phyloP scores from a whole-genome alignment of 495 filamentous ascomycete species.

The Penicillium paxilli region DNA sequence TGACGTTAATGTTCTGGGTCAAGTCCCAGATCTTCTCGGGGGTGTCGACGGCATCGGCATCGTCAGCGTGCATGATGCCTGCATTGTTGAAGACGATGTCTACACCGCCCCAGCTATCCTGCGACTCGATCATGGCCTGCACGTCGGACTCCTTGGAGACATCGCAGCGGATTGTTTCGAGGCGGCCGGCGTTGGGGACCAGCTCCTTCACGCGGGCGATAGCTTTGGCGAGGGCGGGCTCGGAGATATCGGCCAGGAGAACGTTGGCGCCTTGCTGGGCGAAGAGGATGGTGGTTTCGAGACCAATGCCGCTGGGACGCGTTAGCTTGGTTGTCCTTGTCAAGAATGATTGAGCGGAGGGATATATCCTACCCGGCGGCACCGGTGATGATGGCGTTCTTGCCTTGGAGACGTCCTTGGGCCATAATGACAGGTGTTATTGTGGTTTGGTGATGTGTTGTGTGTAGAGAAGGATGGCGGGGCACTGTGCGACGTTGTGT shows the following conservation, averaged over 20 bases:
- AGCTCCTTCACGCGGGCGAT: slow-evolving; percentile 68
- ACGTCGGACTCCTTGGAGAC: slow-evolving; percentile 74
- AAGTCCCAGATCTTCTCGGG: slow-evolving; percentile 92
- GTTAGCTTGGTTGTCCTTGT: neutral
- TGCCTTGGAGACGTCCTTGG: slow-evolving; percentile 69
- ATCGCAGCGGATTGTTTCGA: slow-evolving; percentile 63
- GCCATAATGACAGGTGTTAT: slow-evolving; percentile 16
- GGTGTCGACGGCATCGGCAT: slow-evolving; percentile 81
- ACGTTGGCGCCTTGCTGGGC: slow-evolving; percentile 86
- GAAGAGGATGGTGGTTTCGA: slow-evolving; percentile 92
- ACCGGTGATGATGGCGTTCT: slow-evolving; percentile 89
- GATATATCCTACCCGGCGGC: slow-evolving; percentile 72
- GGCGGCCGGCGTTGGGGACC: slow-evolving; percentile 54
- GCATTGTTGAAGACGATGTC: slow-evolving; percentile 99
- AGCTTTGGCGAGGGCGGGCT: slow-evolving; percentile 68
- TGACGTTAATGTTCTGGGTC: slow-evolving; percentile 94
- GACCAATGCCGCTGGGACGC: slow-evolving; percentile 76
- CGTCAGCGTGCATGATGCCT: slow-evolving; percentile 92
- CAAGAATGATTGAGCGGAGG: neutral
- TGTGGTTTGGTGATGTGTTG: neutral
- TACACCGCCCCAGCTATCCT: slow-evolving; percentile 84
- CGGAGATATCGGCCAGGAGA: slow-evolving; percentile 82
- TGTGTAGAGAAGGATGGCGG: neutral
- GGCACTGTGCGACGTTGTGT: slow-evolving; percentile 5
- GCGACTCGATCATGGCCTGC: slow-evolving; percentile 60